Conservation (phyloP, 805 yeast species). For the Zygoascus bituminiphila region DNA sequence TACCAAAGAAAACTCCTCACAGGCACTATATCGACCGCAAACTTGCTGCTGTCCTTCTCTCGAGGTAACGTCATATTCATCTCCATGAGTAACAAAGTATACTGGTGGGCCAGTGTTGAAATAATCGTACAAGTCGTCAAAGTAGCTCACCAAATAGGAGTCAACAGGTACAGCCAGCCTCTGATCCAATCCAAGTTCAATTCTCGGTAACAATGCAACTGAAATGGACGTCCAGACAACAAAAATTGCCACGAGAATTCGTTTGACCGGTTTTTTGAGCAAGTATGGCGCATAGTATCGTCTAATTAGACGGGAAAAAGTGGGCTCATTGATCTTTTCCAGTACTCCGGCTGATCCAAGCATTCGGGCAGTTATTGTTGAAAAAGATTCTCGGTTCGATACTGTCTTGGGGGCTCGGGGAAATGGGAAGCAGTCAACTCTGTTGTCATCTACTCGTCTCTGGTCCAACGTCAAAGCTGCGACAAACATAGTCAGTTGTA, state of each 20-base stretch:
- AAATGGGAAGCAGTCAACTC: slow-evolving; percentile 59
- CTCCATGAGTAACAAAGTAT: slow-evolving; percentile 64
- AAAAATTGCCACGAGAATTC: slow-evolving; percentile 46
- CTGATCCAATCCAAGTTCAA: slow-evolving; percentile 81
- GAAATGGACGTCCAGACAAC: slow-evolving; percentile 60
- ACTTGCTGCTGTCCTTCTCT: slow-evolving; percentile 58
- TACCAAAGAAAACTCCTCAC: slow-evolving; percentile 68
- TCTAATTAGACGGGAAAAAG: slow-evolving; percentile 37
- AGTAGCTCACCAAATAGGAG: slow-evolving; percentile 76
- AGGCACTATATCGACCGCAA: slow-evolving; percentile 83
- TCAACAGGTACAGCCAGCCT: slow-evolving; percentile 76
- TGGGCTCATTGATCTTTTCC: slow-evolving; percentile 22
- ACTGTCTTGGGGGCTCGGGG: slow-evolving; percentile 24
- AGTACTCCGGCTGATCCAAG: slow-evolving; percentile 15
- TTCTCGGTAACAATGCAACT: slow-evolving; percentile 55
- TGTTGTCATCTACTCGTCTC: slow-evolving; percentile 44
- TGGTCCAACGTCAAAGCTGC: slow-evolving; percentile 65
- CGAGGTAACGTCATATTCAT: slow-evolving; percentile 45
- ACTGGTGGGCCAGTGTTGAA: slow-evolving; percentile 88
- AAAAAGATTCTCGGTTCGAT: slow-evolving; percentile 9
- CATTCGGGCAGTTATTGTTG: slow-evolving; percentile 14
- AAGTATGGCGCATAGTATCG: slow-evolving; percentile 53
- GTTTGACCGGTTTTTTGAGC: slow-evolving; percentile 39
- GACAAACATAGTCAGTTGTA: slow-evolving; percentile 78
- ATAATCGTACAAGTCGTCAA: slow-evolving; percentile 62